These are phyloP conservation scores for Podospora fimiseda DNA, from an alignment of 495 filamentous ascomycete genomes.

Conservation along the genomic window DNA sequence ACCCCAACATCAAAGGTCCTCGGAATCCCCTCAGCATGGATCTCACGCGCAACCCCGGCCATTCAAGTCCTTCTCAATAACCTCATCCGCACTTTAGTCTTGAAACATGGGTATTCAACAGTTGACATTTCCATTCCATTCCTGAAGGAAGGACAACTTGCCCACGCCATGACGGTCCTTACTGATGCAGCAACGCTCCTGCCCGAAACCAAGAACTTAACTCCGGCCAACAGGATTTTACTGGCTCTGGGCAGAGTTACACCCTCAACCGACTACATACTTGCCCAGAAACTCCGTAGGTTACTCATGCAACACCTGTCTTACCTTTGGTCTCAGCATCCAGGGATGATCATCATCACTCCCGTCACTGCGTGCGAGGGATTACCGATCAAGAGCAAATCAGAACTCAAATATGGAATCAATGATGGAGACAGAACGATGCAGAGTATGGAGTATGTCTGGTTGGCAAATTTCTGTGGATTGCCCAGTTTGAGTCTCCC, in stretches of 20 bases:
- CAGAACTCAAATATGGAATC: slow-evolving; percentile 54
- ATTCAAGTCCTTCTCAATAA: slow-evolving; percentile 55
- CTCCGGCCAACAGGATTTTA: slow-evolving; percentile 64
- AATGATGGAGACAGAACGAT: slow-evolving; percentile 64
- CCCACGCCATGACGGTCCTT: slow-evolving; percentile 77
- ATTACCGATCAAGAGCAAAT: slow-evolving; percentile 51
- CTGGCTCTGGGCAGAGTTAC: slow-evolving; percentile 58
- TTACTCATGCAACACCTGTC: slow-evolving; percentile 76
- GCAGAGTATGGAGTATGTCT: slow-evolving; percentile 77
- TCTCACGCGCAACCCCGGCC: slow-evolving; percentile 56
- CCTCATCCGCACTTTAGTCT: slow-evolving; percentile 51
- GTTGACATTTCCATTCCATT: slow-evolving; percentile 68
- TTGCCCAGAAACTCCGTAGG: slow-evolving; percentile 69
- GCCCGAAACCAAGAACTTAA: slow-evolving; percentile 39
- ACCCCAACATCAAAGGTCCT: slow-evolving; percentile 35
- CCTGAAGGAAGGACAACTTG: slow-evolving; percentile 64
- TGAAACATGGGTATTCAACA: slow-evolving; percentile 51
- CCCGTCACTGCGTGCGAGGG: slow-evolving; percentile 71
- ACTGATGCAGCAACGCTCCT: slow-evolving; percentile 51
- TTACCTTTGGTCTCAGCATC: slow-evolving; percentile 60
- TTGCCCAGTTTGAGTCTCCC: slow-evolving; percentile 65
- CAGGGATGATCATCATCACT: slow-evolving; percentile 67
- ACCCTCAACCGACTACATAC: slow-evolving; percentile 58
- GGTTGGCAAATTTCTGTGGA: slow-evolving; percentile 76
- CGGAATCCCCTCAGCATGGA: slow-evolving; percentile 67